Percentiles rank a stretch among this genome's conserved stretches.
Conservation (phyloP, 2,329 filamentous ascomycete genomes). For the Fusarium nematophilum region DNA sequence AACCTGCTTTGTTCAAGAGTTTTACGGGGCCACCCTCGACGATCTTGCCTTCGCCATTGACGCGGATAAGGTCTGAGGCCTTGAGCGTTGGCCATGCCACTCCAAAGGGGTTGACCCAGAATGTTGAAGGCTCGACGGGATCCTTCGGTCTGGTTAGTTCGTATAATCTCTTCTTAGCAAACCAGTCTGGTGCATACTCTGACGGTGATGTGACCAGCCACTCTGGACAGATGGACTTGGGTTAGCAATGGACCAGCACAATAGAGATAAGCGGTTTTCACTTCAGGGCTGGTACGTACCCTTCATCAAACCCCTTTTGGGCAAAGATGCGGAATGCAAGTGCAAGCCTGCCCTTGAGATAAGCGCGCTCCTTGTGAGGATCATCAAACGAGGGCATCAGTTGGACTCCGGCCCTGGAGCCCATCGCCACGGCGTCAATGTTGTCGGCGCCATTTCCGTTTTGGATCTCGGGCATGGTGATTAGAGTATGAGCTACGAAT, state of each 20-base stretch:
- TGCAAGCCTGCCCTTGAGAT: constrained; percentile 64
- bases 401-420: not conserved
- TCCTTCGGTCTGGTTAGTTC: constrained; percentile 49
- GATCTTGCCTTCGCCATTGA: constrained; percentile 69
- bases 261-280: not conserved
- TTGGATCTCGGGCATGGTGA: not conserved
- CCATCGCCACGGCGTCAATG: not conserved
- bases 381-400: constrained; percentile 6
- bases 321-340: constrained; percentile 68
- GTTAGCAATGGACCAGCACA: not conserved
- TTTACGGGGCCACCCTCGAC: constrained; percentile 66
- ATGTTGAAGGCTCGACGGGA: constrained; percentile 68
- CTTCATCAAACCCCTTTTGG: constrained; percentile 68
- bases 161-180: not conserved
- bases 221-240: constrained; percentile 46
- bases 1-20: constrained; percentile 15
- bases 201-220: constrained; percentile 72
- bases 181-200: not conserved
- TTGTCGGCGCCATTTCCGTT: not conserved
- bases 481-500: not conserved
- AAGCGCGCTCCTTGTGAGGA: constrained; percentile 54
- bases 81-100: constrained; percentile 50
- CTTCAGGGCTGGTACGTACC: not conserved
- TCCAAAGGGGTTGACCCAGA: constrained; percentile 76
- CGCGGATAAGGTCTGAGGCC: constrained; percentile 74